phyloP scores from a whole-genome alignment of 148 eudicot genomes.

The Diospyros lotus region DNA sequence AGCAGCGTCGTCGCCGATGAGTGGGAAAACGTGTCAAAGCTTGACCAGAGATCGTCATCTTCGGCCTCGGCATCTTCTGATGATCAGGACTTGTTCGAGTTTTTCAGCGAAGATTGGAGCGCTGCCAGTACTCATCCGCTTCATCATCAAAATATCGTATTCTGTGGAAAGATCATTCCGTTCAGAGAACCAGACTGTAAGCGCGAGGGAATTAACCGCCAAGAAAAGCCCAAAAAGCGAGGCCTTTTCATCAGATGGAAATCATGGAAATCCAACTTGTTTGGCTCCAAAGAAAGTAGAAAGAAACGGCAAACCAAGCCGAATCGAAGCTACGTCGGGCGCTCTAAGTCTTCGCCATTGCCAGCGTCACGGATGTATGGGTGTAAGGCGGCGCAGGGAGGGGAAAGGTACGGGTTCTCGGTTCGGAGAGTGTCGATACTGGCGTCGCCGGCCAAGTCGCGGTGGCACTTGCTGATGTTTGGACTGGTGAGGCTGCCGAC shows the following conservation, averaged over 20 bases:
- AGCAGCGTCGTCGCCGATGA: constrained; percentile 1
- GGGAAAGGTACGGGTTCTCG: not conserved
- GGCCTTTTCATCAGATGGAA: not conserved
- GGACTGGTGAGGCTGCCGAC: constrained; percentile 3
- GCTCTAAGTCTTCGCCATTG: not conserved
- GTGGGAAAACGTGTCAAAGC: not conserved
- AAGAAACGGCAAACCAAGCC: not conserved
- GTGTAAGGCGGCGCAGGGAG: not conserved
- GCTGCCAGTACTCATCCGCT: not conserved
- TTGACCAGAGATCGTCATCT: constrained; percentile 6
- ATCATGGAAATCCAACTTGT: too few species aligned
- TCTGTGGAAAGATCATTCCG: constrained; percentile 11
- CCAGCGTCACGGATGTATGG: not conserved
- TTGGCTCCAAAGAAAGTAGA: not conserved
- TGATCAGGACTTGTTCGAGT: constrained; percentile 28
- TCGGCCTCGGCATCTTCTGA: constrained; percentile 4
- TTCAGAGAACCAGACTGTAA: not conserved
- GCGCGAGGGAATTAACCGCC: not conserved
- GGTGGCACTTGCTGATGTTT: constrained; percentile 8
- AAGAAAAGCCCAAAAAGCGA: not conserved
- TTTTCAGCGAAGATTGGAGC: constrained; percentile 24
- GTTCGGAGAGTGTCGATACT: not conserved
- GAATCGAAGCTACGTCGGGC: not conserved
- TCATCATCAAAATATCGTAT: constrained; percentile 15
- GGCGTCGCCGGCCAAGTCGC: not conserved